Percentiles rank a stretch among this genome's conserved stretches.
phyloP scores from a whole-genome alignment of 2,329 filamentous ascomycete genomes.

The Arthrocladium fulminans region DNA sequence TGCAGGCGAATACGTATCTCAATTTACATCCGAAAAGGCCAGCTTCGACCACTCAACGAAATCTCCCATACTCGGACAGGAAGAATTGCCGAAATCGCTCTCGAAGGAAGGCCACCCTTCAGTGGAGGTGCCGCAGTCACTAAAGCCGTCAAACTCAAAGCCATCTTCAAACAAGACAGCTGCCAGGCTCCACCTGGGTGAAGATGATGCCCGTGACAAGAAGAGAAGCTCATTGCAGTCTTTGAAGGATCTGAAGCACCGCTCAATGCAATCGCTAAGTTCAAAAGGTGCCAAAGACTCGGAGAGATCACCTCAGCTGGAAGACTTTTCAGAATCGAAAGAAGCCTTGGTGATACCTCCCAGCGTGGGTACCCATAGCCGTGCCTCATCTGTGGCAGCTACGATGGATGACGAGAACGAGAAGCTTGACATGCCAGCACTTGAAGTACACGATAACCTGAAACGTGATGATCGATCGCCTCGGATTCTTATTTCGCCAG shows the following conservation, averaged over 20 bases:
- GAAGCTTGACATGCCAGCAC: conserved; percentile 11
- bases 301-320: background rate
- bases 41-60: background rate
- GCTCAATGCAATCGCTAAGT: conserved; percentile 14
- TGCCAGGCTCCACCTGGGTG: background rate
- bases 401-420: conserved; percentile 21
- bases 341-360: conserved; percentile 17
- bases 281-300: background rate
- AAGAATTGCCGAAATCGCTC: background rate
- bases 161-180: conserved; percentile 7
- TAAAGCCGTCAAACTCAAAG: conserved; percentile 1
- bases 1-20: background rate
- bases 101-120: background rate
- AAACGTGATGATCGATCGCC: conserved; percentile 25
- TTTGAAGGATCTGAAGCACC: conserved; percentile 9
- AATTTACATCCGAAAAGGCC: background rate
- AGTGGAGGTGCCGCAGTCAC: background rate
- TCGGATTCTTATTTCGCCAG: conserved; percentile 18
- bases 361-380: conserved; percentile 10
- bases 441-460: conserved; percentile 18
- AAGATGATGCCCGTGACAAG: background rate
- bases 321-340: conserved; percentile 11
- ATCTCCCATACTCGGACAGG: background rate
- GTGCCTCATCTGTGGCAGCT: conserved; percentile 21
- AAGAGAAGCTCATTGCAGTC: conserved; percentile 1